Conservation (phyloP, 495 filamentous ascomycete genomes). For the Aspergillus conjunctus region DNA sequence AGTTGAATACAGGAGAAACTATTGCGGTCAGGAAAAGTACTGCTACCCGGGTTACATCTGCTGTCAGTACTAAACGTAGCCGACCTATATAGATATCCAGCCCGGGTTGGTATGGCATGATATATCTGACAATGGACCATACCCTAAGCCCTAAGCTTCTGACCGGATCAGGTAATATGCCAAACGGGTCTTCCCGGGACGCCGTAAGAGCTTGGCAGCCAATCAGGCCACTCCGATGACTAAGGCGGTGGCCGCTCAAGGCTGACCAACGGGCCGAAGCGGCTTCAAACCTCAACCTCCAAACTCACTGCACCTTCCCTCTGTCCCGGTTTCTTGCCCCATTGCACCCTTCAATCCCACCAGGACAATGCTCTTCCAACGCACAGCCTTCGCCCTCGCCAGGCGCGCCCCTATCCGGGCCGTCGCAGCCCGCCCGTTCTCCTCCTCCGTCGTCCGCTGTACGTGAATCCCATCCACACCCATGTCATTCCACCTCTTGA, state of each 20-base stretch:
- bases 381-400: slow-evolving; percentile 71
- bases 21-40: neutral
- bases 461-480: slow-evolving; percentile 35
- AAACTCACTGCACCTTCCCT: slow-evolving; percentile 36
- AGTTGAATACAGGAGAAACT: neutral
- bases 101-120: neutral
- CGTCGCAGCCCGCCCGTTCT: slow-evolving; percentile 51
- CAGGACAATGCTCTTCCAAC: slow-evolving; percentile 78
- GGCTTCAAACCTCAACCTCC: slow-evolving; percentile 52
- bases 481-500: slow-evolving; percentile 31
- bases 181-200: slow-evolving; percentile 17
- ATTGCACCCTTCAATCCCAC: slow-evolving; percentile 22
- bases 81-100: neutral
- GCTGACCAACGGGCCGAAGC: slow-evolving; percentile 43
- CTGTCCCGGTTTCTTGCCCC: slow-evolving; percentile 34
- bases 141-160: slow-evolving; percentile 36
- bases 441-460: slow-evolving; percentile 52
- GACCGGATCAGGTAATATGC: slow-evolving; percentile 31
- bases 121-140: neutral
- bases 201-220: slow-evolving; percentile 34
- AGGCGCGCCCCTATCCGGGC: slow-evolving; percentile 68
- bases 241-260: slow-evolving; percentile 29
- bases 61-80: neutral
- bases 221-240: slow-evolving; percentile 40
- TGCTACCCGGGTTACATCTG: neutral